Conservation (phyloP, 768 basidiomycete genomes). For the Dioszegia hungarica region DNA sequence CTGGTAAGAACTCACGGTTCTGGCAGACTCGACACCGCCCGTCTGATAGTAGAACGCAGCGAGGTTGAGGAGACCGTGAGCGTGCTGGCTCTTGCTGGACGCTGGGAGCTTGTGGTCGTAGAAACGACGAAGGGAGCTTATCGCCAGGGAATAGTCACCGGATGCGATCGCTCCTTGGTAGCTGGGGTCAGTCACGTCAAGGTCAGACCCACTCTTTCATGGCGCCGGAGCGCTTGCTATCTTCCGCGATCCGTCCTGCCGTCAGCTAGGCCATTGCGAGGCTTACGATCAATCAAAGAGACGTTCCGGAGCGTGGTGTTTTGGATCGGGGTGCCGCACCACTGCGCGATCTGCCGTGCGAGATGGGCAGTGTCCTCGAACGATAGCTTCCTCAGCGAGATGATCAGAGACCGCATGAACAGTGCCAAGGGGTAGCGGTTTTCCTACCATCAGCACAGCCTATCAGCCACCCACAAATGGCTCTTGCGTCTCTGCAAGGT, state of each 20-base stretch:
- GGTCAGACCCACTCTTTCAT: conserved; percentile 31
- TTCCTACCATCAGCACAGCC: conserved; percentile 17
- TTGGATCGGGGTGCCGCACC: too few species aligned
- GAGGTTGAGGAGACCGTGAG: conserved; percentile 48
- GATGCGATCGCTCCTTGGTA: conserved; percentile 30
- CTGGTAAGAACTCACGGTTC: conserved; percentile 24
- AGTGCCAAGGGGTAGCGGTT: conserved; percentile 36
- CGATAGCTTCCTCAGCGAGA: conserved; percentile 29
- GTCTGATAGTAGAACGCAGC: conserved; percentile 43
- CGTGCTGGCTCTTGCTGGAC: conserved; percentile 37
- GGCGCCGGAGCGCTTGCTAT: conserved; percentile 35
- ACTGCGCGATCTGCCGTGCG: conserved; percentile 21
- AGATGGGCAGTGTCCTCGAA: conserved; percentile 42
- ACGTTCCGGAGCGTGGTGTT: conserved; percentile 7
- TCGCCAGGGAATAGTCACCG: conserved; percentile 41
- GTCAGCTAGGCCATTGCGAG: not conserved
- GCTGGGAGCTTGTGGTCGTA: conserved; percentile 47
- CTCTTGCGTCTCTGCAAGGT: conserved; percentile 29
- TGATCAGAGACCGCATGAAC: conserved; percentile 28
- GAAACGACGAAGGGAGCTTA: conserved; percentile 40
- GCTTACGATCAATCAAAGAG: conserved; percentile 18
- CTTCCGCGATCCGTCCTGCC: conserved; percentile 29
- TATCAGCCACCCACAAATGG: conserved; percentile 26
- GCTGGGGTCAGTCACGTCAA: conserved; percentile 6
- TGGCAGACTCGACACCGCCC: conserved; percentile 39